Conservation (phyloP, 495 filamentous ascomycete genomes). For the Zalerion maritima region DNA sequence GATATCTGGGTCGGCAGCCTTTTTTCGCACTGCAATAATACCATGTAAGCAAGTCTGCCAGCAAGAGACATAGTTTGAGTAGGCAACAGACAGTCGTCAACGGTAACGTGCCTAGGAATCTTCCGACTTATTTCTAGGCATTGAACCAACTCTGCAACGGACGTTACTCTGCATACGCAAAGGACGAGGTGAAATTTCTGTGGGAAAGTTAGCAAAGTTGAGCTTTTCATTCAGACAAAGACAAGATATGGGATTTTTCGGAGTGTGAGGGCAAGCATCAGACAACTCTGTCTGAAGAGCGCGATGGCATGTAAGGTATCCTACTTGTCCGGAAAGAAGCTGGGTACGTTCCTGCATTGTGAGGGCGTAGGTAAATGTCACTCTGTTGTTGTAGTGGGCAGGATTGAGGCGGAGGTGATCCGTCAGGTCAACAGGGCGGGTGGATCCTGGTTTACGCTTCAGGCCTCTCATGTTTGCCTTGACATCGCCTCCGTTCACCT, state of each 20-base stretch:
- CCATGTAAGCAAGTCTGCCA: conserved; percentile 11
- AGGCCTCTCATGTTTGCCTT: conserved; percentile 82
- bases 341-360: conserved; percentile 56
- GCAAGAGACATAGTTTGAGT: not conserved
- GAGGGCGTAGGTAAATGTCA: conserved; percentile 82
- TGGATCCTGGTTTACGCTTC: conserved; percentile 91
- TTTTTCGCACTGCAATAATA: conserved; percentile 48
- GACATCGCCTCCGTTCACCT: conserved; percentile 73
- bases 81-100: conserved; percentile 60
- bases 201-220: conserved; percentile 11
- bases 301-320: not conserved
- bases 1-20: conserved; percentile 76
- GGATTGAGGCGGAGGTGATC: conserved; percentile 50
- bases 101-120: conserved; percentile 67
- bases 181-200: conserved; percentile 67
- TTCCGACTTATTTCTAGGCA: conserved; percentile 49
- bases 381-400: conserved; percentile 52
- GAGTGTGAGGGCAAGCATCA: too few relatives aligned
- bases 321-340: not conserved
- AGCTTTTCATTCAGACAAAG: too few relatives aligned
- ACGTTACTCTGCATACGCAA: conserved; percentile 56
- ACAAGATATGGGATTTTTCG: too few relatives aligned
- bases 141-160: conserved; percentile 57
- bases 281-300: not conserved
- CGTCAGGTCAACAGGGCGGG: conserved; percentile 83